These are phyloP conservation scores for Mesembryanthemum crystallinum DNA, from an alignment of 148 eudicot species.

Conservation along the genomic window DNA sequence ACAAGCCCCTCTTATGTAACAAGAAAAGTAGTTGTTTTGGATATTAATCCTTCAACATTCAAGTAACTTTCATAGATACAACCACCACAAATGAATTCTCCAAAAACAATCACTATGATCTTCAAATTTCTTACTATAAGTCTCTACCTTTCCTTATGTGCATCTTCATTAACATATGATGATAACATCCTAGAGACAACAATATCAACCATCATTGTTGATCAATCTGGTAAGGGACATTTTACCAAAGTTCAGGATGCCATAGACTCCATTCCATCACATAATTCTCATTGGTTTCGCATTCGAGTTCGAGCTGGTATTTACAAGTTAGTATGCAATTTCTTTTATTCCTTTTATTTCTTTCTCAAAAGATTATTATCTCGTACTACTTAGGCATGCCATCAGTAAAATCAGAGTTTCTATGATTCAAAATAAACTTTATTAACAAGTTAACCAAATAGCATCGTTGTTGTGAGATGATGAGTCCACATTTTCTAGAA, in stretches of 20 bases:
- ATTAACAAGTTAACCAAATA: too few species aligned
- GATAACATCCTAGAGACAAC: neutral
- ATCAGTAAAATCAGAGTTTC: too few species aligned
- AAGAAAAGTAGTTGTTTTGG: too few species aligned
- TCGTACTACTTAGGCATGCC: too few species aligned
- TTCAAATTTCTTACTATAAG: neutral
- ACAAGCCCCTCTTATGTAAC: too few species aligned
- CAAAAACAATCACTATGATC: neutral
- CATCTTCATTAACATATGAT: neutral
- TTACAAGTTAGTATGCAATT: constrained; percentile 27
- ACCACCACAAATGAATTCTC: constrained; percentile 8
- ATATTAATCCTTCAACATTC: neutral
- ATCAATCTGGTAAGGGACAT: constrained; percentile 25
- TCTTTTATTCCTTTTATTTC: too few species aligned
- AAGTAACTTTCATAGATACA: neutral
- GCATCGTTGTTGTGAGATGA: too few species aligned
- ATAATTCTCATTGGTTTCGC: constrained; percentile 21
- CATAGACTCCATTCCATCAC: constrained; percentile 11
- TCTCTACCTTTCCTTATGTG: neutral
- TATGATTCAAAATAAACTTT: too few species aligned
- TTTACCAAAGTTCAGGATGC: constrained; percentile 26
- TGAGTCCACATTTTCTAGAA: too few species aligned
- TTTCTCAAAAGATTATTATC: too few species aligned
- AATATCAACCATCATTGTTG: constrained; percentile 8
- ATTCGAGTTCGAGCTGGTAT: constrained; percentile 30